These are phyloP conservation scores for Scolecobasidium constrictum DNA, from an alignment of 2,329 filamentous ascomycete species.

Conservation along the genomic window DNA sequence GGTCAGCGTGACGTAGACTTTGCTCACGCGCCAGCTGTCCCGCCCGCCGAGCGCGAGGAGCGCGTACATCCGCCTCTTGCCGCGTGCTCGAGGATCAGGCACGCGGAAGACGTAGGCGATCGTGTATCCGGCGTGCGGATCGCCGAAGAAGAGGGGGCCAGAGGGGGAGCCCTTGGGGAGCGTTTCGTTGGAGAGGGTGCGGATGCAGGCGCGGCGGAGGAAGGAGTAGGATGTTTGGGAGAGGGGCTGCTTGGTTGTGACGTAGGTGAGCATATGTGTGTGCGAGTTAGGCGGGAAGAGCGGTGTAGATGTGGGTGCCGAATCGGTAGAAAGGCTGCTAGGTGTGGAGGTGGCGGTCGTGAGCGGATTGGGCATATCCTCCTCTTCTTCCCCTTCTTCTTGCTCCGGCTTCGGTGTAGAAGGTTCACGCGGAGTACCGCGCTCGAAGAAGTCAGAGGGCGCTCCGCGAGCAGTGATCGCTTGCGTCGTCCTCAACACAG, in stretches of 20 bases:
- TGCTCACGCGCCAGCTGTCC: constrained; percentile 40
- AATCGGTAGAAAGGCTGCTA: constrained; percentile 19
- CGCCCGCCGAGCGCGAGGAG: constrained; percentile 46
- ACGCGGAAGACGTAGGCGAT: constrained; percentile 50
- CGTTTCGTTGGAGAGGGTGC: constrained; percentile 46
- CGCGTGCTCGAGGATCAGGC: constrained; percentile 46
- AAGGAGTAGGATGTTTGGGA: constrained; percentile 43
- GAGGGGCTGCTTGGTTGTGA: constrained; percentile 45
- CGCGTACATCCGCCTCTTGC: constrained; percentile 45
- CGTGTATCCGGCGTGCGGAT: constrained; percentile 44
- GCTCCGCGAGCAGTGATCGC: constrained; percentile 36
- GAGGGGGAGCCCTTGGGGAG: constrained; percentile 45
- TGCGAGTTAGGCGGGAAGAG: constrained; percentile 30
- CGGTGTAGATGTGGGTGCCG: constrained; percentile 23
- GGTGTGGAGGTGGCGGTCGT: not conserved
- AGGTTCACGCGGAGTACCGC: constrained; percentile 25
- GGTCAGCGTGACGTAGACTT: constrained; percentile 28
- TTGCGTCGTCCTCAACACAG: constrained; percentile 44
- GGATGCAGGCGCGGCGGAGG: constrained; percentile 45
- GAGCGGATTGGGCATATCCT: not conserved
- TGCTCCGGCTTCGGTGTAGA: not conserved
- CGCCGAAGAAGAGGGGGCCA: constrained; percentile 48
- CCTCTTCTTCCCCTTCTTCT: constrained; percentile 2
- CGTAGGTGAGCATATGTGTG: constrained; percentile 45
- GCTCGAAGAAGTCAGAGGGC: not conserved